Base-by-base conservation (phyloP, 805 yeast genomes). In the Kuraishia capsulata region DNA sequence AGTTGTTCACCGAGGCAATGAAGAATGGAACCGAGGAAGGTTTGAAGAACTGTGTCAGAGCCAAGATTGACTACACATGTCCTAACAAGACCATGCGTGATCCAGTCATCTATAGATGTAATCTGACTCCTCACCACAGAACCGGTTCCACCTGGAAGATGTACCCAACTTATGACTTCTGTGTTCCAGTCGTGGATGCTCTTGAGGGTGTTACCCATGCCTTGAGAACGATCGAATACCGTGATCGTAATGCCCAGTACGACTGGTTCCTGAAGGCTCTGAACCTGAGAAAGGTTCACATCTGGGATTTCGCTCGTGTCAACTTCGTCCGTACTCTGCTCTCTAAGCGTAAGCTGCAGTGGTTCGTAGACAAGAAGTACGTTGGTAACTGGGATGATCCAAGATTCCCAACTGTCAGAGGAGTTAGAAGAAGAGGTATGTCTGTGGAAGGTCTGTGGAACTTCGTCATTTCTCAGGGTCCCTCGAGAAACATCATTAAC, bases 381-480 rank as follows among this genome's bases (percentile, higher is more conserved):
- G 99, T 92, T 42, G 54, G 73, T 19, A 88, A 87, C 67, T 92
- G 99, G 99, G 97, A 92, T 57, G 99, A 92, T 63, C 98, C 99
- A 52, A 77, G 99, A 63, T 92, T 92, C 87, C 99, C 99, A 50
- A 92, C 99, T 35, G 96, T 92, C 30, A 81, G 97, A 64, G 99
- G 99, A 70, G 96, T 90, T 39, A 86, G 97, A 71, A 81, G 98
- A 73, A 84, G 99, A 71, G 99, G 99, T 70, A 92, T 92, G 99
- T 79, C 96, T 30, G 94, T 92, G 46, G 97, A 92, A 69, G 99
- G 97, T 48, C 77, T 92, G 61, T 78, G 90, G 64, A 84, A 85
- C 72, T 92, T 92, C 54, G 84, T 92, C 49, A 71, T 92, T 44
- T 75, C 95, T 37, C 97, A 92, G 69, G 99, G 99, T 54, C 99